Conservation (phyloP, 2,329 filamentous ascomycete genomes). For the Pseudocercospora fijiensis region DNA sequence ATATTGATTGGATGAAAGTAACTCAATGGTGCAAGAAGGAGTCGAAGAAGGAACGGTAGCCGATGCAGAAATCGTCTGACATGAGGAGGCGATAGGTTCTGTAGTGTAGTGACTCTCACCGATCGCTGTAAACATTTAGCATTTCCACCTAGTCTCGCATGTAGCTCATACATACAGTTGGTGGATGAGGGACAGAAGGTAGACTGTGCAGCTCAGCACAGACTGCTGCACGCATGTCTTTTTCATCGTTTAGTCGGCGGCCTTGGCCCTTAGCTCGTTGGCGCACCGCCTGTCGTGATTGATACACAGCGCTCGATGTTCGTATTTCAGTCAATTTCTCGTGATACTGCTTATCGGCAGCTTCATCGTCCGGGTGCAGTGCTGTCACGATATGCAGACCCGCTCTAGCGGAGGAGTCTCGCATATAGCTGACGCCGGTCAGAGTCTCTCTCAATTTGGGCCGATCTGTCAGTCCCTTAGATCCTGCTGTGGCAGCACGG, state of each 20-base stretch:
- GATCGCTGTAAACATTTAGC: constrained; percentile 36
- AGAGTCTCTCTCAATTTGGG: constrained; percentile 37
- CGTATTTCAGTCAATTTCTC: constrained; percentile 45
- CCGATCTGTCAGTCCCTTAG: constrained; percentile 24
- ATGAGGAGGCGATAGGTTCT: constrained; percentile 44
- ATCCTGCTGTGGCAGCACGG: constrained; percentile 43
- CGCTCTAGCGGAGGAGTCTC: constrained; percentile 39
- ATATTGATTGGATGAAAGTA: constrained; percentile 56
- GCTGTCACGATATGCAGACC: constrained; percentile 45
- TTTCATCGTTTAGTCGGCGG: constrained; percentile 43
- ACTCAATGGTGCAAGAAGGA: constrained; percentile 50
- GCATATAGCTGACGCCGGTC: constrained; percentile 43
- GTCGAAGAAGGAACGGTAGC: constrained; percentile 51
- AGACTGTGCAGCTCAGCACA: constrained; percentile 50
- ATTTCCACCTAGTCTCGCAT: background rate
- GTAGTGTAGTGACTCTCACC: constrained; percentile 51
- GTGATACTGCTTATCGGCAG: constrained; percentile 46
- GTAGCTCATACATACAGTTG: constrained; percentile 24
- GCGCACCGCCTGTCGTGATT: constrained; percentile 36
- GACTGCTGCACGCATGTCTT: constrained; percentile 52
- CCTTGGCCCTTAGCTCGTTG: constrained; percentile 34
- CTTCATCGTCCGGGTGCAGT: constrained; percentile 47
- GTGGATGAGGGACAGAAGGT: constrained; percentile 54
- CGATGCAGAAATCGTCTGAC: constrained; percentile 50
- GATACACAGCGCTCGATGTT: constrained; percentile 42